Base-by-base conservation (phyloP, 495 filamentous ascomycete genomes). In the Aspergillus steynii region DNA sequence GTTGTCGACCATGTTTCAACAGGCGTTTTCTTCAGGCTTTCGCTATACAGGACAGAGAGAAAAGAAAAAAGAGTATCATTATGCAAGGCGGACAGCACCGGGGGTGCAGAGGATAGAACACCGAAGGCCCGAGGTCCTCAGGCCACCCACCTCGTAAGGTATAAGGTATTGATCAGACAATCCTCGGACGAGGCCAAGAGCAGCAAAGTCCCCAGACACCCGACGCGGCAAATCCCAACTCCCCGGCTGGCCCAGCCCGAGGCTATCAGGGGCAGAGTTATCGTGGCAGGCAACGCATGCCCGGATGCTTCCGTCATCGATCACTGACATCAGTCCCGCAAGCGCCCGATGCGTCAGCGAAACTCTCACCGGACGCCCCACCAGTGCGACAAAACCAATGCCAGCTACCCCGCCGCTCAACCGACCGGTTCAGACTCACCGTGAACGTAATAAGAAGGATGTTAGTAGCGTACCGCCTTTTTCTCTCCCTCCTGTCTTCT, bases 261-360 rank as follows among this genome's bases (percentile, higher is more conserved):
- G 74, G 76, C 69, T 78, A 76, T 72, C 48, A 60, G 68, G 60
- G 65, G 52, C 50, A 48, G 51, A 63, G 58, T 59, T 52, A 62
- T 50, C 59, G 55, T 54, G 48, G 59, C 20, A 64, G 49, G 52
- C 51, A 55, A 53, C 61, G 55, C 46, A 62, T 32, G 61, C 67
- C 74, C 76, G 73, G 70, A 58, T 65, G 58, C 61, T 73, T 71
- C 75, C 74, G 76, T 70, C 68, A 68, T 66, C 60, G 51, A 67
- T 65, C 64, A 61, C 65, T 81, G 74, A 77, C 74, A 77, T 81
- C 76, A 78, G 74, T 77, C 73, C 78, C 78, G 78, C 74, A 77
- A 76, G 73, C 78, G 76, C 74, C 78, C 76, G 77, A 77, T 68
- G 46, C 48, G 60, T 63, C 58, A 64, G 60, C 62, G 56, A 63